Conservation (phyloP, 2,329 filamentous ascomycete species). For the Ciborinia camelliae region DNA sequence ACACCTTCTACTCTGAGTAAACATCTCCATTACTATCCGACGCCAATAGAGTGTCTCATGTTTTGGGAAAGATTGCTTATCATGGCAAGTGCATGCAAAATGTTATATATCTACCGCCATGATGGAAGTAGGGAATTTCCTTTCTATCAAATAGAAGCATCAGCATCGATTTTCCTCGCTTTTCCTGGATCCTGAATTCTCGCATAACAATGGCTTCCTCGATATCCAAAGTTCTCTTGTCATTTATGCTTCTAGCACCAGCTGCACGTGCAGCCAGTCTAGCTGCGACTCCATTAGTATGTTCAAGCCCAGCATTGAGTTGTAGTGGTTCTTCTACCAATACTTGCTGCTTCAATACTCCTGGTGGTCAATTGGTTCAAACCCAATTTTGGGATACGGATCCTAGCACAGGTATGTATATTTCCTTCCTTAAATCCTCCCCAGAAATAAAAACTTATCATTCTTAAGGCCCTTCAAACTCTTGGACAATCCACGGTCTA, state of each 20-base stretch:
- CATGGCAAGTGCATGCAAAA: constrained; percentile 1
- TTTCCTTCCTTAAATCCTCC: neutral
- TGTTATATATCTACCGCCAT: constrained; percentile 12
- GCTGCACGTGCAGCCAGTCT: constrained; percentile 19
- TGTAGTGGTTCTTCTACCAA: constrained; percentile 59
- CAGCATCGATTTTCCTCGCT: constrained; percentile 11
- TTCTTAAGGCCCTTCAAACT: constrained; percentile 49
- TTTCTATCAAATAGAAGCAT: constrained; percentile 9
- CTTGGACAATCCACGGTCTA: constrained; percentile 71
- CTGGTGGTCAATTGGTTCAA: constrained; percentile 66
- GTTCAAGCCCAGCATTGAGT: constrained; percentile 29
- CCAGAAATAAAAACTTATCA: neutral
- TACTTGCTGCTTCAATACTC: constrained; percentile 72
- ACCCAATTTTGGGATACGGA: constrained; percentile 77
- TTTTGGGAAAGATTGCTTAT: constrained; percentile 18
- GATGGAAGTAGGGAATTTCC: neutral
- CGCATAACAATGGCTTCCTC: constrained; percentile 10
- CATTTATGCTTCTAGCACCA: constrained; percentile 16
- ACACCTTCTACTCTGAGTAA: constrained; percentile 16
- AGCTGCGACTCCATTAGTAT: constrained; percentile 30
- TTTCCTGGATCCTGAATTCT: neutral
- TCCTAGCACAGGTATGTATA: constrained; percentile 46
- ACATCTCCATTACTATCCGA: neutral
- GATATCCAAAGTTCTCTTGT: constrained; percentile 6
- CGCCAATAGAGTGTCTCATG: constrained; percentile 8